Evolutionary conservation across 495 filamentous ascomycete species (phyloP), one percentile per base, ranked within the genome.

Genomic region (Rhizodiscina lignyota): DNA sequence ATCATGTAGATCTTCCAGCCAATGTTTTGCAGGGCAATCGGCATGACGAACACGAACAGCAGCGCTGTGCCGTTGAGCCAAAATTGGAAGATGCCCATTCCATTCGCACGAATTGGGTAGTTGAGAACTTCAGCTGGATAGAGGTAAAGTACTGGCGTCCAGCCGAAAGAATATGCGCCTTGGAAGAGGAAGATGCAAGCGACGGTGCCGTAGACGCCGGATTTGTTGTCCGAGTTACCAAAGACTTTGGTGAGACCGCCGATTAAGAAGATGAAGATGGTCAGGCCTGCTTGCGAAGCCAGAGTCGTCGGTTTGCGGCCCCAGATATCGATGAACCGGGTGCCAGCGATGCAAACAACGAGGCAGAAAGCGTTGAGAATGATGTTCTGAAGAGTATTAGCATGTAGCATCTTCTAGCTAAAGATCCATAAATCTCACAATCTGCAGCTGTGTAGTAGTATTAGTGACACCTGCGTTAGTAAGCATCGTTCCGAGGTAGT

Each of bases 81-180:
- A 28, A 49, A 40, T 32, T 41, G 37, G 24, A 34, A 47, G 30
- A 52, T 39, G 2, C 39, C 49, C 36, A 52, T 3, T 2, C 49
- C 49, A 32, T 46, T 52, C 3, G 49, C 49, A 4, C 49, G 46
- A 30, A 49, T 49, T 13, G 49, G 44, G 35, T 52, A 50, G 32
- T 50, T 50, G 36, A 59, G 60, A 31, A 73, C 63, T 38, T 66
- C 61, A 18, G 66, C 60, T 20, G 72, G 71, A 37, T 75, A 73
- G 18, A 71, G 61, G 38, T 63, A 66, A 16, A 72, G 60, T 19
- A 77, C 58, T 8, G 70, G 70, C 11, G 70, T 77, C 55, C 69
- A 72, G 11, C 63, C 69, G 39, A 73, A 63, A 4, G 62, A 67
- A 45, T 71, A 74, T 45, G 68, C 63, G 29, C 70, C 59, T 40